Base-by-base conservation (phyloP, 176 grass and related monocot species). In the Oryza coarctata region DNA sequence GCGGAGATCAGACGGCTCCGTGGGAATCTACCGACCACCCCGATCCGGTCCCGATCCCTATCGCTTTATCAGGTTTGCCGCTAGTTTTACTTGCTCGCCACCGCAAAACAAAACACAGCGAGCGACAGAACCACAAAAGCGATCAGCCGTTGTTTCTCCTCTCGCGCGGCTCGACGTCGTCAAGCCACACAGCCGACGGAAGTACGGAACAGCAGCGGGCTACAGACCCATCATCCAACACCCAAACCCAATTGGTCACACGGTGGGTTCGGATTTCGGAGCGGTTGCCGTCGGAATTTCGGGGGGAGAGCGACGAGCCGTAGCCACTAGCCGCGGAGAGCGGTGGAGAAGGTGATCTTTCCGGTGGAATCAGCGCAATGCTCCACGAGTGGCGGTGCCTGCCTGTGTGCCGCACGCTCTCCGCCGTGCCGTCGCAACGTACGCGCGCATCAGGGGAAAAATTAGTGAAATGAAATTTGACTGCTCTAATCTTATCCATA, bases 271-370 rank as follows among this genome's bases (percentile, higher is more conserved):
- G 70, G 3, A 28, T 4, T n/a, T n/a, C 17, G 49, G 38, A n/a
- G 20, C 38, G 25, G 68, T 71, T 14, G 67, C 79, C 79, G 12
- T 81, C 50, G 26, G 47, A 14, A 60, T 71, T 50, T 71, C 23
- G 23, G 23, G 2, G 5, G 3, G 79, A 61, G 6, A 22, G 25
- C 67, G 34, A 81, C 67, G 79, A 29, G 28, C 26, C 20, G 55
- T 12, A 1, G 68, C 25, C 79, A 32, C 49, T 39, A 31, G 25
- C 25, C 36, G 75, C 9, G 1, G 18, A 7, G 50, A 12, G 45
- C 45, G 12, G 45, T 17, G 50, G 49, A 1, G 17, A 17, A 18
- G 14, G 17, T 10, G 36, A 71, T 73, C 63, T 10, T 40, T 44
- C 49, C 1, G 18, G 31, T 23, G 84, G 78, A 45, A 76, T 52